Conservation (phyloP, 2,329 filamentous ascomycete genomes). For the Talaromyces atroroseus region DNA sequence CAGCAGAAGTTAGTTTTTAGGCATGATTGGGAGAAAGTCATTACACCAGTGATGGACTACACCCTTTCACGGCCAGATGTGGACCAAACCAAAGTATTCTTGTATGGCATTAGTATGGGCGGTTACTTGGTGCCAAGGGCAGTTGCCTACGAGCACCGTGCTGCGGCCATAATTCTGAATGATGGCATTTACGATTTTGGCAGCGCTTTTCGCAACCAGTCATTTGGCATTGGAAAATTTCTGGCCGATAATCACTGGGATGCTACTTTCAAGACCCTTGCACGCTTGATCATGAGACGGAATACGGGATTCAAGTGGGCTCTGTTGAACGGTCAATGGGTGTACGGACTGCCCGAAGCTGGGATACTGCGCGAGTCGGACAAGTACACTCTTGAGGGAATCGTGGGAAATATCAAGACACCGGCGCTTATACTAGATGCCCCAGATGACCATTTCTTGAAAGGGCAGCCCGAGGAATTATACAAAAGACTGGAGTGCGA, state of each 20-base stretch:
- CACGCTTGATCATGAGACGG: background rate
- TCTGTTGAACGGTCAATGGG: background rate
- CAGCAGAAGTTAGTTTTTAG: constrained; percentile 24
- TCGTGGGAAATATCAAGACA: constrained; percentile 9
- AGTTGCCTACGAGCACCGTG: constrained; percentile 25
- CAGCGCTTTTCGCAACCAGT: constrained; percentile 8
- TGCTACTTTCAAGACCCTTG: too few species aligned
- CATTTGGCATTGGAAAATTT: background rate
- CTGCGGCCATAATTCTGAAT: constrained; percentile 21
- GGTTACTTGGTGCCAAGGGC: constrained; percentile 28
- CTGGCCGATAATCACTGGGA: background rate
- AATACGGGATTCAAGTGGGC: background rate
- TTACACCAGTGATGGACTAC: constrained; percentile 28
- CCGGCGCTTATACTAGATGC: constrained; percentile 11
- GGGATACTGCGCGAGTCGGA: constrained; percentile 2
- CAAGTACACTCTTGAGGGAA: constrained; percentile 10
- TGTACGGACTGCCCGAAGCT: background rate
- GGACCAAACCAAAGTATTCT: constrained; percentile 21
- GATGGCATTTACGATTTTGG: constrained; percentile 18
- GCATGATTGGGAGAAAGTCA: constrained; percentile 26
- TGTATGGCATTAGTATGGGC: constrained; percentile 26
- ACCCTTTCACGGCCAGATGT: constrained; percentile 17
- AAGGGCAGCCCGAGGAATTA: constrained; percentile 10
- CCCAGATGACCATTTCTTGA: constrained; percentile 12
- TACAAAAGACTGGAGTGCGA: constrained; percentile 3